Evolutionary conservation across 1,139 yeast species (phyloP), one percentile per base, ranked within the genome.

Genomic region (Suhomyces anneliseae): DNA sequence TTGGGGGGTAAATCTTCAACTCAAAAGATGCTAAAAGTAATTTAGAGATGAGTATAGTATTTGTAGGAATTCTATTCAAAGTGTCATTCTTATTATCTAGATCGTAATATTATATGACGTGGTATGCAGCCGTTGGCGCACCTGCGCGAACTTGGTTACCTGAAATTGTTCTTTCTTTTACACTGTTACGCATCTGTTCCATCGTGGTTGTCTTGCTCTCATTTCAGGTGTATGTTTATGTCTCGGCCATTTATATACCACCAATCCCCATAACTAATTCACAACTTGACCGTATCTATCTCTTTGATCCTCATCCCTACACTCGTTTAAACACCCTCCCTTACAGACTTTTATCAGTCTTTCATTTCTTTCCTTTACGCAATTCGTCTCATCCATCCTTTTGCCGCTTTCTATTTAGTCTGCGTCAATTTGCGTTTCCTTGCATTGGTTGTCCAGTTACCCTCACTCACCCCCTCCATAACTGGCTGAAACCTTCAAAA

Each of bases 401-500:
- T 19, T 19, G 24, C 24, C 24, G 24, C 24, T 19, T 19, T 19
- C 4, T 19, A 19, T 33, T 39, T 36, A 34, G 38, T 31, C 39
- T 36, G 43, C 43, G 34, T 36, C 43, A 36, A 42, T 44, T 29
- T 37, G 43, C 43, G 40, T 39, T 44, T 44, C 46, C 38, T 39
- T 44, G 46, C 46, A 44, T 44, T 35, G 43, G 46, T 44, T 39
- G 38, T 44, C 38, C 43, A 36, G 45, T 26, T 14, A 43, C 38
- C 24, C 32, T 29, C 32, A 29, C 10, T 29, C 43, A 27, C 38
- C 46, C 46, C 46, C 34, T 29, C 40, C 46, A 44, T 44, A 44
- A 36, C 46, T 34, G 43, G 46, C 43, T 44, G 43, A 39, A 44
- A 44, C 45, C 41, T 27, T 43, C 42, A 29, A 5, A 29, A 29